Evolutionary conservation across 2,329 filamentous ascomycete genomes (phyloP).

Genomic region (Calycina herbarum): DNA sequence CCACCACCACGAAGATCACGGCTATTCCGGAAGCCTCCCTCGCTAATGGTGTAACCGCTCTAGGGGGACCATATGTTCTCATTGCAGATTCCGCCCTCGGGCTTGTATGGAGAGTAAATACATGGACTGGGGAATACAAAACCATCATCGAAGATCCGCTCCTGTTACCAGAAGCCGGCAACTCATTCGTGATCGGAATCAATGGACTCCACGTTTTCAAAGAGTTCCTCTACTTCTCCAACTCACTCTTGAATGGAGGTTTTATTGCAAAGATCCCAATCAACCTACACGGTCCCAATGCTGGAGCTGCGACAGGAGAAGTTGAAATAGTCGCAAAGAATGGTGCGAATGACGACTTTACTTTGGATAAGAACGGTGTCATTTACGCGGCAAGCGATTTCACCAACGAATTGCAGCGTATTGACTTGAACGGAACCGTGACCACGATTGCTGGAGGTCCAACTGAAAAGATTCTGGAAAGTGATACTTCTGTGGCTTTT

Average conservation of each 20-base stretch:
- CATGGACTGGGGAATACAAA: constrained; percentile 25
- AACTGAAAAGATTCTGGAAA: background rate
- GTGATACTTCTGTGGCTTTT: background rate
- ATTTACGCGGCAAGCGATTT: background rate
- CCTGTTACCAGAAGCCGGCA: constrained; percentile 7
- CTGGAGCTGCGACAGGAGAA: background rate
- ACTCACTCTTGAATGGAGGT: constrained; percentile 21
- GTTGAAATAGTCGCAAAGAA: background rate
- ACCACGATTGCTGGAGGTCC: background rate
- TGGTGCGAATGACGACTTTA: constrained; percentile 7
- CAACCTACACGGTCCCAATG: background rate
- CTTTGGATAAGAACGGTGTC: constrained; percentile 4
- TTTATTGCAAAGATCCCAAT: constrained; percentile 9
- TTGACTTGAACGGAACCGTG: background rate
- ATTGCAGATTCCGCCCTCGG: constrained; percentile 31
- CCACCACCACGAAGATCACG: constrained; percentile 22
- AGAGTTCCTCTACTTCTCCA: constrained; percentile 29
- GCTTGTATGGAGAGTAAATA: constrained; percentile 27
- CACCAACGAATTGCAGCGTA: background rate
- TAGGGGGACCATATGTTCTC: constrained; percentile 16
- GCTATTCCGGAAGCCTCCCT: constrained; percentile 29
- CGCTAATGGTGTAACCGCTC: constrained; percentile 29
- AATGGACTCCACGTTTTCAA: constrained; percentile 31
- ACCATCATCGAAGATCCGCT: constrained; percentile 25
- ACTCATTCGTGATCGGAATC: constrained; percentile 15